These are phyloP conservation scores for Solanum bulbocastanum DNA, from an alignment of 257 asterid genomes.

Conservation along the genomic window DNA sequence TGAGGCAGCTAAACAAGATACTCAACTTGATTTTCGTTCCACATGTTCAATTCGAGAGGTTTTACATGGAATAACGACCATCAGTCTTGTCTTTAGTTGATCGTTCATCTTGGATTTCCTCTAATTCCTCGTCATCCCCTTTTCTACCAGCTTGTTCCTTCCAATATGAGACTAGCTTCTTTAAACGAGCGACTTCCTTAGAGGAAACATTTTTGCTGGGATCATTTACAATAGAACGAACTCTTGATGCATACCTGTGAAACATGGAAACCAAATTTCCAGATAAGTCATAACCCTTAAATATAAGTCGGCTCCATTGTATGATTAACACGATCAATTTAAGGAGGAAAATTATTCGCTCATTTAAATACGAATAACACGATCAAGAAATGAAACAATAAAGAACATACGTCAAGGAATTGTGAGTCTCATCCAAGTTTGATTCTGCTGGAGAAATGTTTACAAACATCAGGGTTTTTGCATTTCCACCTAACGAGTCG, in stretches of 20 bases:
- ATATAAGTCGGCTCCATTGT: not conserved
- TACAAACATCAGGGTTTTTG: conserved; percentile 92
- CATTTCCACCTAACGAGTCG: conserved; percentile 96
- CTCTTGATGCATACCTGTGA: conserved; percentile 87
- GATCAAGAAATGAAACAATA: not conserved
- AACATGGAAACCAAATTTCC: not conserved
- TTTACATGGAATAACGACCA: conserved; percentile 66
- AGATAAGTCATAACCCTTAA: not conserved
- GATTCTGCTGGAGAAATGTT: conserved; percentile 93
- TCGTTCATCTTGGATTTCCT: conserved; percentile 80
- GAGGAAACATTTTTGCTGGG: conserved; percentile 84
- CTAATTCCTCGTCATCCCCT: conserved; percentile 76
- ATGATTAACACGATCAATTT: not conserved
- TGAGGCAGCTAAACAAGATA: not conserved
- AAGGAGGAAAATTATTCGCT: not conserved
- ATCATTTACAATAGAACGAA: conserved; percentile 79
- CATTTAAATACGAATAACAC: not conserved
- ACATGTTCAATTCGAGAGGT: not conserved
- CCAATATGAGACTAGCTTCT: conserved; percentile 75
- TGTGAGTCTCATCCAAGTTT: conserved; percentile 85
- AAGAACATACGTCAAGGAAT: conserved; percentile 63
- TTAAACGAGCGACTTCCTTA: conserved; percentile 85
- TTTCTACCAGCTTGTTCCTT: conserved; percentile 83
- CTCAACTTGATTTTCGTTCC: not conserved
- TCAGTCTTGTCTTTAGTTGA: conserved; percentile 41